These are phyloP conservation scores for Phlegmacium glaucopus DNA, from an alignment of 768 basidiomycete genomes.

Conservation along the genomic window DNA sequence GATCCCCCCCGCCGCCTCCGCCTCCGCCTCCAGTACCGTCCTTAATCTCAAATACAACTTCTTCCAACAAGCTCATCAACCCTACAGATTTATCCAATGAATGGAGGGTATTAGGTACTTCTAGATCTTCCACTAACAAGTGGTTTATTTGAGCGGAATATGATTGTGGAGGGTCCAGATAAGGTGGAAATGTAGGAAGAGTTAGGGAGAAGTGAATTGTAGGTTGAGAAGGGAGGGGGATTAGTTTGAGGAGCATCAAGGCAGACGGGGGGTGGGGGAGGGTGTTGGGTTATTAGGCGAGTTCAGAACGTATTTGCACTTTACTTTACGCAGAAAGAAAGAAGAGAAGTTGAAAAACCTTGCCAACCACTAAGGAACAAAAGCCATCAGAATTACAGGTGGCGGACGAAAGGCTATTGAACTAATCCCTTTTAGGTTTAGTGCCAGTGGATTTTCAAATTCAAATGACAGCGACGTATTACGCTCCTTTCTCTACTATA, in stretches of 20 bases:
- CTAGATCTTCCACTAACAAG: slow-evolving; percentile 49
- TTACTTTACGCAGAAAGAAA: no score
- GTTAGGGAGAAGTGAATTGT: slow-evolving; percentile 57
- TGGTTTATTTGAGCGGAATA: slow-evolving; percentile 56
- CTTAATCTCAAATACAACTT: slow-evolving; percentile 62
- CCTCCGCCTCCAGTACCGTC: slow-evolving; percentile 11
- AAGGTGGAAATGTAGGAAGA: slow-evolving; percentile 48
- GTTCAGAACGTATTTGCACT: no score
- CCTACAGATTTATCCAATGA: slow-evolving; percentile 60
- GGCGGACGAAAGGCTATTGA: no score
- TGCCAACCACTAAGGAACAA: no score
- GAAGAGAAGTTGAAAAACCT: no score
- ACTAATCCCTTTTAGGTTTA: no score
- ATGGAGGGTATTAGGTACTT: slow-evolving; percentile 49
- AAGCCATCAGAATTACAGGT: no score
- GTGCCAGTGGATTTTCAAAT: no score
- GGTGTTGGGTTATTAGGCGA: neutral
- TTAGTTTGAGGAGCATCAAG: slow-evolving; percentile 57
- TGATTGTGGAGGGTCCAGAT: slow-evolving; percentile 42
- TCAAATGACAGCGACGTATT: no score
- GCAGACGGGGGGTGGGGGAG: neutral
- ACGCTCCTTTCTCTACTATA: no score
- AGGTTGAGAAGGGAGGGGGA: slow-evolving; percentile 39
- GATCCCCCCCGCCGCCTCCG: no score
- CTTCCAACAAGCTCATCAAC: slow-evolving; percentile 48